A percentile compares a stretch with the other conserved stretches of the same genome.
Conservation (phyloP, 176 grass and related monocot genomes). For the Bonia amplexicaulis region DNA sequence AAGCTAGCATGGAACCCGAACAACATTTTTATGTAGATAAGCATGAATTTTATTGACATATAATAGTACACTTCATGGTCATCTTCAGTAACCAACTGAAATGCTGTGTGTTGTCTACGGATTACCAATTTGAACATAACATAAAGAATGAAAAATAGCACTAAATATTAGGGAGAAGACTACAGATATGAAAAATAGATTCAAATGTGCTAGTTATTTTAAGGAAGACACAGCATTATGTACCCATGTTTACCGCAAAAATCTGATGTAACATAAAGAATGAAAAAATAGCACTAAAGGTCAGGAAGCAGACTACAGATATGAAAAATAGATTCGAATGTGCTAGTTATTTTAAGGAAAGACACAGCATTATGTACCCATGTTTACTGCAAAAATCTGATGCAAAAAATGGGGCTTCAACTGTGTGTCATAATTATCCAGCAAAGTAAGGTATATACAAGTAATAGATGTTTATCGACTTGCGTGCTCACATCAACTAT, state of each 20-base stretch:
- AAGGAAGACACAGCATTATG: neutral
- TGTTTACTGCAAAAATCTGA: neutral
- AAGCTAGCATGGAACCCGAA: slow-evolving; percentile 19
- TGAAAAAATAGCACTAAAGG: neutral
- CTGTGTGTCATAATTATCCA: neutral
- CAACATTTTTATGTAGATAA: slow-evolving; percentile 2
- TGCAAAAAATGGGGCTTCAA: neutral
- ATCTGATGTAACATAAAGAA: neutral
- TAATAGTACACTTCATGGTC: neutral
- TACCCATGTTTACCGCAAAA: neutral
- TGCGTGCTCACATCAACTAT: neutral
- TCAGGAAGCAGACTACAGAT: neutral
- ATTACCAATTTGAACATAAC: neutral
- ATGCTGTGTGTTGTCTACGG: neutral
- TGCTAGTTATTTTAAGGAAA: neutral
- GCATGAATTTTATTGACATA: neutral
- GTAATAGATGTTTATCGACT: neutral
- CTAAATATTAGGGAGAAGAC: neutral
- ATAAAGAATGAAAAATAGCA: neutral
- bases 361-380: neutral
- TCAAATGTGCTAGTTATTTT: neutral
- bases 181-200: neutral
- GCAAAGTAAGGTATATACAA: neutral
- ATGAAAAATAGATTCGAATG: neutral
- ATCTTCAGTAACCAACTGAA: neutral